Evolutionary conservation across 129 eudicot genomes (phyloP).

Genomic region (Centrapalus pauciflorus): DNA sequence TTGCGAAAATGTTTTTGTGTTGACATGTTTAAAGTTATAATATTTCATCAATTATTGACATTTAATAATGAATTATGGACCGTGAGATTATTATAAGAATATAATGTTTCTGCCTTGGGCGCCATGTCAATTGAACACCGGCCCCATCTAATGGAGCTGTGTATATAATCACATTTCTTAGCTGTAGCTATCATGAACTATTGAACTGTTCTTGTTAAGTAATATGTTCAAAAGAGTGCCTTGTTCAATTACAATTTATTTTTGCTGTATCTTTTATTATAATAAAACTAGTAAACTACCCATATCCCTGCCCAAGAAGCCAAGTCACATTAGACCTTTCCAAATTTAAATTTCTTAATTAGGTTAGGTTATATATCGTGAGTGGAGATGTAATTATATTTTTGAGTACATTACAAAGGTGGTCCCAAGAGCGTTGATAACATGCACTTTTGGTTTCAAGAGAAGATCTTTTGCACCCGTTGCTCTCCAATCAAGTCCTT

Average conservation of each 20-base stretch:
- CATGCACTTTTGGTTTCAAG: not conserved
- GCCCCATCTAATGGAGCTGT: not conserved
- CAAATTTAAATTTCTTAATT: not conserved
- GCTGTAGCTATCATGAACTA: slow-evolving; percentile 6
- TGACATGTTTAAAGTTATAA: not conserved
- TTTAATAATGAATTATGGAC: not conserved
- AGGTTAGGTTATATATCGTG: not conserved
- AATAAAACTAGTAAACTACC: slow-evolving; percentile 10
- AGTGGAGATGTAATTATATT: slow-evolving; percentile 5
- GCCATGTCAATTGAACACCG: not conserved
- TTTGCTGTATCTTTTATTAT: not conserved
- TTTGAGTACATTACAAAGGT: slow-evolving; percentile 10
- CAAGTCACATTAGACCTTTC: slow-evolving; percentile 6
- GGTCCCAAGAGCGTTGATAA: slow-evolving; percentile 20
- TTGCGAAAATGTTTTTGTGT: not conserved
- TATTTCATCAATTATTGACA: not conserved
- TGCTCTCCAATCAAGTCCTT: not conserved
- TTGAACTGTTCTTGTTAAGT: not conserved
- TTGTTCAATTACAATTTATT: slow-evolving; percentile 6
- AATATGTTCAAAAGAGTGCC: not conserved
- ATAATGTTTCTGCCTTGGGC: no score
- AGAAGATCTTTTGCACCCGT: not conserved
- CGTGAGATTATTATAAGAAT: not conserved
- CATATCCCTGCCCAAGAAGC: slow-evolving; percentile 15
- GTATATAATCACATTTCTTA: not conserved